Percentiles rank a stretch among this genome's conserved stretches.
These are phyloP conservation scores for Penicillium sp. DNA, from an alignment of 2,329 filamentous ascomycete species.

Conservation along the genomic window DNA sequence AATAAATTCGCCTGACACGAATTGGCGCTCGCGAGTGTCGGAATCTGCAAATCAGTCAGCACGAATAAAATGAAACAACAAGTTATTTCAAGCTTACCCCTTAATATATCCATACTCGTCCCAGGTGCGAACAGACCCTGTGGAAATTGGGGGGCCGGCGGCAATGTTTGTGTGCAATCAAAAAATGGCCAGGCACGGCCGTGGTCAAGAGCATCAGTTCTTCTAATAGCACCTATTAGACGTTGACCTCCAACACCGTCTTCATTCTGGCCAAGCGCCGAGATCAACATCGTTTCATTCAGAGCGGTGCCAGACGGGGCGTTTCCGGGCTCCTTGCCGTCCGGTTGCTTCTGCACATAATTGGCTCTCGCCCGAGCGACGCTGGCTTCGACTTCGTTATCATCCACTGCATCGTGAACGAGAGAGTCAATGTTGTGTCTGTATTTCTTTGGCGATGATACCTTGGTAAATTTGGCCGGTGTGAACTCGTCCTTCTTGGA, in stretches of 20 bases:
- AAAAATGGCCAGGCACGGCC: conserved; percentile 61
- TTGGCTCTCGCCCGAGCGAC: conserved; percentile 40
- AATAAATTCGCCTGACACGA: conserved; percentile 59
- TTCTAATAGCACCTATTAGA: conserved; percentile 56
- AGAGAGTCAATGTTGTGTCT: conserved; percentile 64
- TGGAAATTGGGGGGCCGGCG: conserved; percentile 36
- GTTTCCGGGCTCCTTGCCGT: not conserved
- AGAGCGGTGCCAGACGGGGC: conserved; percentile 12
- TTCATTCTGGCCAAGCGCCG: conserved; percentile 43
- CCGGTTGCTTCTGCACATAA: conserved; percentile 17
- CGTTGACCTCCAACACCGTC: conserved; percentile 46
- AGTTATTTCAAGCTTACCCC: conserved; percentile 27
- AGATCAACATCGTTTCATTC: conserved; percentile 43
- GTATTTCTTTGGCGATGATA: conserved; percentile 42
- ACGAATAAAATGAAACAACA: not conserved
- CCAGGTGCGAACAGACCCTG: conserved; percentile 28
- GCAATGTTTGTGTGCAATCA: conserved; percentile 27
- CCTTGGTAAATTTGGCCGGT: not conserved
- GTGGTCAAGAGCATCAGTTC: conserved; percentile 58
- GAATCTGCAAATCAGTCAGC: conserved; percentile 40
- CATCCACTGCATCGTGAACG: conserved; percentile 57
- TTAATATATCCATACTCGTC: conserved; percentile 32
- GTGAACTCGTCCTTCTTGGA: not conserved
- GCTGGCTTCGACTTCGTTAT: conserved; percentile 59
- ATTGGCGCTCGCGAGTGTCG: conserved; percentile 55